Evolutionary conservation across 805 yeast genomes (phyloP), one percentile per base, ranked within the genome.

Genomic region (Zygosaccharomyces gambellarensis): DNA sequence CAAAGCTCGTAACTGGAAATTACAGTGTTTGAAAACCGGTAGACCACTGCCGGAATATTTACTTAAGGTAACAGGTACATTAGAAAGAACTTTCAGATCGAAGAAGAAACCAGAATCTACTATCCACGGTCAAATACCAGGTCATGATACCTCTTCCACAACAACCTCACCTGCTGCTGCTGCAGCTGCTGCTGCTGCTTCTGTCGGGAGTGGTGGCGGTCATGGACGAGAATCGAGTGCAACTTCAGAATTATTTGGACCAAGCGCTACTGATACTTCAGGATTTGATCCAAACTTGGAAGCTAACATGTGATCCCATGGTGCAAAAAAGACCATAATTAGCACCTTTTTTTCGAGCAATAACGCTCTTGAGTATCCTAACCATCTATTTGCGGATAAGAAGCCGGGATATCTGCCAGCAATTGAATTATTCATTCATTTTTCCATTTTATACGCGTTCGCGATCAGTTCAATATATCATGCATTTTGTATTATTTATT

Each of bases 1-100:
- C 65, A 94, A 94, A 65, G 98, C 98, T 0, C 78, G 99, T 56
- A 94, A 94, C 64, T 86, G 97, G 89, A 94, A 94, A 65, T 79
- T 90, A 79, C 83, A 83, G 56, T 89, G 85, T 64, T 71, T 90
- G 50, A 87, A 89, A 61, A 78, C 82, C 45, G 87, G 86, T 1
- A 67, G 82, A 32, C 85, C 86, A 8, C 79, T 92, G 2, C 99
- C 99, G 0, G 82, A 77, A 2, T 90, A 88, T 60, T 71, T 94
- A 51, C 74, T 73, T 47, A 82, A 85, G 54, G 98, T 92, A 19
- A 92, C 98, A 1, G 98, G 98, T 41, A 96, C 84, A 55, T 61
- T 82, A 40, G 88, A 82, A 40, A 70, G 83, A 55, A 78, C 75
- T 32, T 79, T 74, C 43, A 74, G 69, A 59, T 67, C 69, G 52